Base-by-base conservation (phyloP, 306 rosid genomes). In the Senna tora region DNA sequence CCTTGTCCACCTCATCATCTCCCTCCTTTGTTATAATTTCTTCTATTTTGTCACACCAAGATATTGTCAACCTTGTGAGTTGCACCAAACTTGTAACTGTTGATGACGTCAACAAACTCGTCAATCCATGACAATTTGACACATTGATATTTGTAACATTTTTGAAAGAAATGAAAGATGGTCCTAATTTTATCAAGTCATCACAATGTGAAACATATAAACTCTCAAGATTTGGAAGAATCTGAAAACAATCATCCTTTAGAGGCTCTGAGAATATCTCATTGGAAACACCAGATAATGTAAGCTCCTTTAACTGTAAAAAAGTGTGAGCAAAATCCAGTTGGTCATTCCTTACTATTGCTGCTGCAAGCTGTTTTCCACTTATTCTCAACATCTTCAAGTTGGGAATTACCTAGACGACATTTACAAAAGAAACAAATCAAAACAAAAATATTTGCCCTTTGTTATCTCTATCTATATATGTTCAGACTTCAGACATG, bases 71-170 rank as follows among this genome's bases (percentile, higher is more conserved):
- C 0, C 3, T 4, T 2, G 47, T 33, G 15, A 52, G 22, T 2
- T 52, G 51, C 9, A 38, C 2, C 21, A 53, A 21, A 15, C 51
- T 20, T 52, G 0, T 15, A 5, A 38, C 22, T 1, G 9, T 38
- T 17, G 63, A 69, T 6, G 50, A 34, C 0, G 36, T 69, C 12
- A 69, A 7, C 9, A 53, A 53, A 52, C 22, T 6, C 5, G 38
- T 4, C 49, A 53, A 17, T 13, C 1, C 5, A 6, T 1, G 0
- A 9, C 38, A 53, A 0, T 0, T 0, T 0, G 0, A 0, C 34
- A 51, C 34, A 0, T 6, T 0, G 4, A 68, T 17, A 16, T 12
- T 0, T 30, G 33, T 34, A 4, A 68, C 14, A 52, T 51, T 51
- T 1, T 2, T 10, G 8, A 59, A 32, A 28, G 15, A 12, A 54